phyloP scores from a whole-genome alignment of 768 basidiomycete genomes.

The Mycena floridula region DNA sequence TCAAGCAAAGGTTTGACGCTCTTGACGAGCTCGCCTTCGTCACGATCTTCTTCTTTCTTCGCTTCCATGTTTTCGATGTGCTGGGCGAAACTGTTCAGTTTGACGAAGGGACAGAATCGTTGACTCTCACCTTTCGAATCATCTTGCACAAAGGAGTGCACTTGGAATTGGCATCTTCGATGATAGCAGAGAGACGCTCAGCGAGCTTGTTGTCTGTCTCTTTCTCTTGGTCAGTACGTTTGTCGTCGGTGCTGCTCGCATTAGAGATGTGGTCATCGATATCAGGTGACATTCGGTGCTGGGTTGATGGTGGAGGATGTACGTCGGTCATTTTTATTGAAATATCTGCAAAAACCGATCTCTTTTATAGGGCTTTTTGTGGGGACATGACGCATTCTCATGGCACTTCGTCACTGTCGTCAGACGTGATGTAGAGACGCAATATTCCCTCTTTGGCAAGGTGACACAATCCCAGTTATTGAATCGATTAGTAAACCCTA shows the following conservation, averaged over 20 bases:
- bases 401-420: too few species aligned
- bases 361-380: too few species aligned
- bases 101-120: background rate
- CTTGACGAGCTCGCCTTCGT: constrained; percentile 13
- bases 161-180: constrained; percentile 27
- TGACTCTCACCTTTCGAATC: constrained; percentile 26
- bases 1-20: constrained; percentile 28
- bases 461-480: too few species aligned
- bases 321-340: constrained; percentile 3
- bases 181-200: constrained; percentile 25
- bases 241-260: too few species aligned
- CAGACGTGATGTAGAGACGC: too few species aligned
- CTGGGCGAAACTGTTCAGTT: constrained; percentile 10
- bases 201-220: constrained; percentile 23
- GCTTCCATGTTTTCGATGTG: constrained; percentile 29
- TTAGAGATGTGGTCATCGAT: too few species aligned
- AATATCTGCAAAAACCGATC: too few species aligned
- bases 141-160: constrained; percentile 25
- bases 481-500: constrained; percentile 16
- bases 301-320: background rate
- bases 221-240: constrained; percentile 17
- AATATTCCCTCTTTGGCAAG: too few species aligned
- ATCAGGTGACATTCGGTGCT: background rate
- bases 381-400: too few species aligned
- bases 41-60: constrained; percentile 27